Base-by-base conservation (phyloP, 768 basidiomycete species). In the Trametes meyenii region DNA sequence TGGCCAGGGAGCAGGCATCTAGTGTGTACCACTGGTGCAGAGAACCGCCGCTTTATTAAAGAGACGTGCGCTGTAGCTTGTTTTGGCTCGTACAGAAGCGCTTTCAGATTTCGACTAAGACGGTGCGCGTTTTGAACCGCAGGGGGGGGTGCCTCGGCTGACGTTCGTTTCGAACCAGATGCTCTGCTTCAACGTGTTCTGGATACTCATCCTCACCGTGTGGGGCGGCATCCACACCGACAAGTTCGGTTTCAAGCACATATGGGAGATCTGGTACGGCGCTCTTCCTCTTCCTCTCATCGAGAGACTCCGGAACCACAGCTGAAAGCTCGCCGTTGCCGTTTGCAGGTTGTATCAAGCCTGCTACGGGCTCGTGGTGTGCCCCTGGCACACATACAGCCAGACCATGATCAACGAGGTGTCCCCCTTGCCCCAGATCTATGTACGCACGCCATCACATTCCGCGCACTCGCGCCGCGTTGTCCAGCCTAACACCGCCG, bases 401-500 rank as follows among this genome's bases (percentile, higher is more conserved):
- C 87, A 90, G 71, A 90, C 88, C 1, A 88, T 91, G 90, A 91
- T 91, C 61, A 87, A 84, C 70, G 88, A 92, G 65, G 88, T 92
- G 26, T 88, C 85, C 42, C 86, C 40, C 72, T n/a, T 85, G 55
- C 83, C 85, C 36, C 89, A 89, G 74, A 90, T n/a, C n/a, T n/a
- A n/a, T 88, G 88, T 86, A 70, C 39, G 77, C 71, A 21, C 17
- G n/a, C 5, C n/a, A 23, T 46, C 14, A 21, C 42, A 3, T 55
- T 23, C 26, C 11, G 24, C 48, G 24, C 33, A 23, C 45, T 44
- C 45, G 11, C 14, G 11, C 29, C 36, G 21, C 29, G 10, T n/a
- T 33, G 33, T 19, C 29, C 12, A 19, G 24, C 1, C 11, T 33
- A n/a, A 29, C 19, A 50, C 19, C 38, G 33, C 43, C 43, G 17